Evolutionary conservation across 2,329 filamentous ascomycete genomes (phyloP).

Genomic region (Ophiosphaerella narmari): DNA sequence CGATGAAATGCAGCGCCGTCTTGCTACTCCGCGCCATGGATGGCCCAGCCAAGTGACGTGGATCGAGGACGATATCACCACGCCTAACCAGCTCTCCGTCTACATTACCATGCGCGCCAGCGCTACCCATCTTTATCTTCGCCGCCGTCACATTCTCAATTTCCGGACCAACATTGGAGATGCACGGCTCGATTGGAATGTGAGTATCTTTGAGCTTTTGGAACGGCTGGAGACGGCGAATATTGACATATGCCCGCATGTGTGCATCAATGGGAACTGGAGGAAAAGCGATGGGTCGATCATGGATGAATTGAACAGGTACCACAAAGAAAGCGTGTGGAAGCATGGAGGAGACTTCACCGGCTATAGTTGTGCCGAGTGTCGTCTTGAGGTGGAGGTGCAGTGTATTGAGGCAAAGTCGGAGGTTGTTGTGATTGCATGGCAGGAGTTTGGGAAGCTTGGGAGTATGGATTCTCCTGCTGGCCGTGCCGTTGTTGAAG

Average conservation of each 20-base stretch:
- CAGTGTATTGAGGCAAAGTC: not conserved
- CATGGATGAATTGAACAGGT: not conserved
- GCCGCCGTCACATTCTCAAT: not conserved
- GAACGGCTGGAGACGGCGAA: not conserved
- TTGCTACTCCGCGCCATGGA: not conserved
- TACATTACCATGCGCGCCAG: not conserved
- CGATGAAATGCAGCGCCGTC: not conserved
- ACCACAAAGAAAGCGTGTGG: not conserved
- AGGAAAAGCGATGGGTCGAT: not conserved
- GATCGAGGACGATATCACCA: conserved; percentile 1
- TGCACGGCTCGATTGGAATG: too few relatives aligned
- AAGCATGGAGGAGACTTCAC: not conserved
- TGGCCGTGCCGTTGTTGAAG: not conserved
- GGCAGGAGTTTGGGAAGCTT: conserved; percentile 1
- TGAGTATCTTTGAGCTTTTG: not conserved
- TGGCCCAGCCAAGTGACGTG: not conserved
- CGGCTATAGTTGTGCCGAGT: not conserved
- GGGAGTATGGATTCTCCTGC: not conserved
- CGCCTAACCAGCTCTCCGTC: not conserved
- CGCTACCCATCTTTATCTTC: not conserved
- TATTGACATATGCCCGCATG: conserved; percentile 1
- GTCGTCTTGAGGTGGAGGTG: not conserved
- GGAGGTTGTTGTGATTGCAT: not conserved
- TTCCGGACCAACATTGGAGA: not conserved
- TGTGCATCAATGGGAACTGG: not conserved